These are phyloP conservation scores for Pittosporum tobira DNA, from an alignment of 129 eudicot genomes.

Conservation along the genomic window DNA sequence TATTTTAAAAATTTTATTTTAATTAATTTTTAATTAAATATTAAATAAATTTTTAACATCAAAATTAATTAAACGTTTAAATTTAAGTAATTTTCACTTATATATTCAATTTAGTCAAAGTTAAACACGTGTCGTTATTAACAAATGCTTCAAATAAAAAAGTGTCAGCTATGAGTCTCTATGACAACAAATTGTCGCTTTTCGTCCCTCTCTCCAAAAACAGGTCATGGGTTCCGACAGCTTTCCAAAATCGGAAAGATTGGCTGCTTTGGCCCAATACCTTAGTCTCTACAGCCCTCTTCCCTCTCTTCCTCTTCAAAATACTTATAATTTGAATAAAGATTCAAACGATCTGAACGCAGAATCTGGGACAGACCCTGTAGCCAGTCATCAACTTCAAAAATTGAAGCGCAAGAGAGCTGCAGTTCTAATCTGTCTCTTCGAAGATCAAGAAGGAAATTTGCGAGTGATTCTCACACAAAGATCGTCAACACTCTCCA, in stretches of 20 bases:
- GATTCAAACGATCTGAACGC: not conserved
- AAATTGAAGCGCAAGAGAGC: not conserved
- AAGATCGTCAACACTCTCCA: constrained; percentile 7
- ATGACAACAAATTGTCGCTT: too few species aligned
- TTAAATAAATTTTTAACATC: too few species aligned
- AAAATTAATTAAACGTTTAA: too few species aligned
- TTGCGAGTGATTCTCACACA: too few species aligned
- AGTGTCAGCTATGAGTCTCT: too few species aligned
- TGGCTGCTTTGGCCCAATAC: constrained; percentile 1
- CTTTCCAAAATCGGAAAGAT: not conserved
- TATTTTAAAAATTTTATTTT: too few species aligned
- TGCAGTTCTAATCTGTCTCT: not conserved
- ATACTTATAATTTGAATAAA: not conserved
- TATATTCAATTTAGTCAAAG: too few species aligned
- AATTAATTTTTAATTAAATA: too few species aligned
- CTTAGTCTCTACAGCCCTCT: constrained; percentile 2
- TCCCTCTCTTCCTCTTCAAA: not conserved
- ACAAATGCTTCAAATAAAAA: too few species aligned
- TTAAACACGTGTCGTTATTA: too few species aligned
- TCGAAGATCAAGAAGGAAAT: too few species aligned
- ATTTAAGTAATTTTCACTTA: too few species aligned
- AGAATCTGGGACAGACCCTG: not conserved
- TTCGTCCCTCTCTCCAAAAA: not conserved
- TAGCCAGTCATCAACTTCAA: not conserved
- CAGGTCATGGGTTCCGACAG: constrained; percentile 10